Evolutionary conservation across 2,329 filamentous ascomycete species (phyloP).

Genomic region (Sordariomycetes sp.): DNA sequence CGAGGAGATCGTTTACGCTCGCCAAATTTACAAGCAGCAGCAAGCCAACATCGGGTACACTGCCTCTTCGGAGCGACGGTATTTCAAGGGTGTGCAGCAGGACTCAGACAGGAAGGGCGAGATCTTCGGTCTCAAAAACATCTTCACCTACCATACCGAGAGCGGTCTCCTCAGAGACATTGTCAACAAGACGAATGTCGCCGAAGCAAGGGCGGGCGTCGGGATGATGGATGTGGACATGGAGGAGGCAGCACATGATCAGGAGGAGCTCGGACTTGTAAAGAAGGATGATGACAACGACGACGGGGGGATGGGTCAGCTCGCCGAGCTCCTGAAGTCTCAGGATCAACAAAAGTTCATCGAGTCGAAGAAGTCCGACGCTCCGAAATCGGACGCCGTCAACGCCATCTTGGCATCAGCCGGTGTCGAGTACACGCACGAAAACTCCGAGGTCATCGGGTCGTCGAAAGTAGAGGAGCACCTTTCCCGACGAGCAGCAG

Average conservation of each 20-base stretch:
- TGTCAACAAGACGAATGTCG: conserved; percentile 96
- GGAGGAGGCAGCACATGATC: conserved; percentile 47
- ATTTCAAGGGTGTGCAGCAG: conserved; percentile 91
- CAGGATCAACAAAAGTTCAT: conserved; percentile 33
- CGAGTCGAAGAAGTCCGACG: conserved; percentile 23
- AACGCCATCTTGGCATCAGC: conserved; percentile 82
- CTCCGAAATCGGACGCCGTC: conserved; percentile 59
- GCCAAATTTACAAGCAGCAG: conserved; percentile 98
- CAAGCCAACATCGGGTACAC: conserved; percentile 97
- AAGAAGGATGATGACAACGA: conserved; percentile 40
- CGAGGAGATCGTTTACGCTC: conserved; percentile 93
- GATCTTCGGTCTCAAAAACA: conserved; percentile 82
- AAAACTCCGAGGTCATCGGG: conserved; percentile 92
- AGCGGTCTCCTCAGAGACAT: conserved; percentile 85
- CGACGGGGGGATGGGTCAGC: conserved; percentile 61
- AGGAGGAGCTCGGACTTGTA: conserved; percentile 30
- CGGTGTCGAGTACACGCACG: conserved; percentile 90
- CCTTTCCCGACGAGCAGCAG: conserved; percentile 67
- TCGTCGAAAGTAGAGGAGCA: conserved; percentile 85
- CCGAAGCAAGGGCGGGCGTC: conserved; percentile 82
- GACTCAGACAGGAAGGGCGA: conserved; percentile 77
- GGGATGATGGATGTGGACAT: conserved; percentile 69
- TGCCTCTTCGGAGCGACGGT: conserved; percentile 82
- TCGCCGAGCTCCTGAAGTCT: conserved; percentile 46
- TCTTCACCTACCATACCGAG: conserved; percentile 74